Evolutionary conservation across 805 yeast genomes (phyloP).

Genomic region (Wickerhamiella qilinensis): DNA sequence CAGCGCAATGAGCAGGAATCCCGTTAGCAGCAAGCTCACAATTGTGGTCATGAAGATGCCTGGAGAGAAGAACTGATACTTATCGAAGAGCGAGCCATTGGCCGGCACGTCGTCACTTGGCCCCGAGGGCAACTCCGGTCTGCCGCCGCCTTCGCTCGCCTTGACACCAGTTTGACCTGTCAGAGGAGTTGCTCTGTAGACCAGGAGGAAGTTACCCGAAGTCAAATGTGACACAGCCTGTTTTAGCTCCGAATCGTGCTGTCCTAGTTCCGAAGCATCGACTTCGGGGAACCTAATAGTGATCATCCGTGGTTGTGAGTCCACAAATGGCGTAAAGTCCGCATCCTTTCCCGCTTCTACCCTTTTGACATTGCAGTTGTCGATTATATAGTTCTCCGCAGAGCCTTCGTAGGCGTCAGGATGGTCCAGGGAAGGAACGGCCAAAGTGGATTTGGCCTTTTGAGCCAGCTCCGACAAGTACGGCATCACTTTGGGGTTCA

Average conservation of each 20-base stretch:
- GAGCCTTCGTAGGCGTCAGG: slow-evolving; percentile 3
- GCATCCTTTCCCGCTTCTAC: slow-evolving; percentile 29
- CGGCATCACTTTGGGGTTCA: slow-evolving; percentile 17
- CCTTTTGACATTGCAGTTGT: slow-evolving; percentile 37
- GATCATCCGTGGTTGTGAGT: slow-evolving; percentile 46
- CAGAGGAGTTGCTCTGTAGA: slow-evolving; percentile 15
- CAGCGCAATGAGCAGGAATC: slow-evolving; percentile 44
- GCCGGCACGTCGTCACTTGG: slow-evolving; percentile 3
- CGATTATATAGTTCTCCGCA: slow-evolving; percentile 13
- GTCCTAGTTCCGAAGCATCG: slow-evolving; percentile 4
- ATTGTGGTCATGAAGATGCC: slow-evolving; percentile 67
- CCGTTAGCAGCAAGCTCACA: slow-evolving; percentile 44
- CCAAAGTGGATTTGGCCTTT: slow-evolving; percentile 9
- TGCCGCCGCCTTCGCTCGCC: background rate
- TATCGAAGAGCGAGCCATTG: slow-evolving; percentile 32
- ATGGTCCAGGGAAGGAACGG: slow-evolving; percentile 6
- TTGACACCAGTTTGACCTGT: background rate
- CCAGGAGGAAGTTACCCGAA: slow-evolving; percentile 21
- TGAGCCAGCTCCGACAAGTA: slow-evolving; percentile 13
- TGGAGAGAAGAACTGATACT: slow-evolving; percentile 58
- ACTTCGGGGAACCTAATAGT: slow-evolving; percentile 34
- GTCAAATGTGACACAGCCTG: slow-evolving; percentile 19
- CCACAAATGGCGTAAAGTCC: slow-evolving; percentile 39
- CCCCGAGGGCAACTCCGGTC: slow-evolving; percentile 2
- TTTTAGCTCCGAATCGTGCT: slow-evolving; percentile 15